Conservation (phyloP, 139 green algal genomes). For the Parachlorella kessleri region DNA sequence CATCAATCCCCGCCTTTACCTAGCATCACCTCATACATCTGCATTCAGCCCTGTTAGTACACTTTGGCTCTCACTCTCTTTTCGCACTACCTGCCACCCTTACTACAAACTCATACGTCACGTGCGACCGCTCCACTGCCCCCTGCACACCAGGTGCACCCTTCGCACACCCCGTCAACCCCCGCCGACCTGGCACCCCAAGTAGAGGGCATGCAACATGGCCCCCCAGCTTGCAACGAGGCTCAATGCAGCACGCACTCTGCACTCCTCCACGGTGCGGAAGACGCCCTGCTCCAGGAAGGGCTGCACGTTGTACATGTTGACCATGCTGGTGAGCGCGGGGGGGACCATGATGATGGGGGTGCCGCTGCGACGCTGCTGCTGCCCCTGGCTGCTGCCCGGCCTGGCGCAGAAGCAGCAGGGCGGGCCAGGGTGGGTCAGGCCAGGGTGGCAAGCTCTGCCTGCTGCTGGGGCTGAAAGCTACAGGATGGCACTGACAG, state of each 20-base stretch:
- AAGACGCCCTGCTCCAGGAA: conserved; percentile 65
- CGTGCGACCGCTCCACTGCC: too few relatives aligned
- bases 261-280: conserved; percentile 31
- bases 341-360: conserved; percentile 73
- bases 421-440: not conserved
- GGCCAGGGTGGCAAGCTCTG: not conserved
- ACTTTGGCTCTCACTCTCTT: too few relatives aligned
- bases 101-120: too few relatives aligned
- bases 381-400: not conserved
- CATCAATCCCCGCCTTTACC: too few relatives aligned
- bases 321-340: conserved; percentile 55
- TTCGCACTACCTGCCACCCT: too few relatives aligned
- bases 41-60: too few relatives aligned
- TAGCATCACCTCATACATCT: too few relatives aligned
- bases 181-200: not conserved
- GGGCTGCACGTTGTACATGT: conserved; percentile 62
- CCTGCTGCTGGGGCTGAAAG: not conserved
- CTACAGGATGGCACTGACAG: too few relatives aligned
- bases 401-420: not conserved
- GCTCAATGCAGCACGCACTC: too few relatives aligned
- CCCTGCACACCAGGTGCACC: not conserved
- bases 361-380: not conserved
- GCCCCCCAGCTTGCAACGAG: too few relatives aligned
- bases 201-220: not conserved
- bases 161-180: too few relatives aligned